Base-by-base conservation (phyloP, 78 protist species). In the Pirum gemmata region DNA sequence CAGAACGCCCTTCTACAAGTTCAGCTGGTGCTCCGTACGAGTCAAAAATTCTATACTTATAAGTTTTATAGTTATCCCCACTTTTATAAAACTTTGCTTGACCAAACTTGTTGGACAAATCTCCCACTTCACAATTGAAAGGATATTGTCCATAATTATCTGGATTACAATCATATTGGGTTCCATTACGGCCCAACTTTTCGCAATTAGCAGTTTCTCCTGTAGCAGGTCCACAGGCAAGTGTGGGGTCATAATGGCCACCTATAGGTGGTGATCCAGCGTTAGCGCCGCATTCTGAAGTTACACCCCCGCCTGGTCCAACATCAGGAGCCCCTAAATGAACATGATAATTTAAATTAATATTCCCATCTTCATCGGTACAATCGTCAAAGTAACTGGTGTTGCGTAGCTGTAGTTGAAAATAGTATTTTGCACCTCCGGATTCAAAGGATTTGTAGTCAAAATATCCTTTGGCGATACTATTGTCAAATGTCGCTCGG, bases 171-270 rank as follows among this genome's bases (percentile, higher is more conserved):
- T 41, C 61, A 18, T 82, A 82, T 33, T 36, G 37, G 0, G 61
- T 33, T 21, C 61, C 67, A 82, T 82, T 35, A 18, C 86, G 25
- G 21, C n/a, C 18, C 0, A 82, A 36, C 35, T 21, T n/a, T 61
- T n/a, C 86, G n/a, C 86, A 82, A 31, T 31, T 0, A 0, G 21
- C 0, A 5, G 61, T 61, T 35, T 82, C 67, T 34, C 61, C 86
- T 21, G 86, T 82, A 0, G 86, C 86, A 0, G 86, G n/a, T 31
- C 86, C 86, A 82, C 0, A 82, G 75, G 86, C 86, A 31, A 82
- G n/a, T 41, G 86, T 82, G n/a, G 86, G 86, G 36, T 82, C 86
- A 39, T 82, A 82, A 39, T 82, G 86, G 21, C 86, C 86, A 8
- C 86, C 86, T 18, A 82, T 0, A 25, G 86, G 75, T 33, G 86